A percentile compares a stretch with the other conserved stretches of the same genome.
These are phyloP conservation scores for Przewalskia tangutica DNA, from an alignment of 257 asterid species.

Conservation along the genomic window DNA sequence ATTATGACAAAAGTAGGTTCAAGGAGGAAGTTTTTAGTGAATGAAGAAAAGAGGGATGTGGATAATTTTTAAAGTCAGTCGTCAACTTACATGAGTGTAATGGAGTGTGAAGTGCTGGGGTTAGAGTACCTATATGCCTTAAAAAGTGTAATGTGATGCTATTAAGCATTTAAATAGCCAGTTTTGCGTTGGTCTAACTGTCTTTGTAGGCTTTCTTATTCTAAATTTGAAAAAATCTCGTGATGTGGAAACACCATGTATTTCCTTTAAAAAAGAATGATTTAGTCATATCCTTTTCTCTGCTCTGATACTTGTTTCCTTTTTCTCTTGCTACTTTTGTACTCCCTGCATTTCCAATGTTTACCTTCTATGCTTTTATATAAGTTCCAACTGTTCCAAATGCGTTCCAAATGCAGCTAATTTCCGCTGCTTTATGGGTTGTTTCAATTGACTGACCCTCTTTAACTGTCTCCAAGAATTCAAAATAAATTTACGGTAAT, in stretches of 20 bases:
- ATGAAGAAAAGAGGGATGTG: not conserved
- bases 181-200: not conserved
- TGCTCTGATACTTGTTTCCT: not conserved
- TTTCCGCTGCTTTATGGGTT: not conserved
- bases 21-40: not conserved
- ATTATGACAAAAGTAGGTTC: not conserved
- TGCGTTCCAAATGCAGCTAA: constrained; percentile 1
- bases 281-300: not conserved
- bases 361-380: not conserved
- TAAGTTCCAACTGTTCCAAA: not conserved
- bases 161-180: not conserved
- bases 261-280: not conserved
- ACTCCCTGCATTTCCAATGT: not conserved
- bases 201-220: not conserved
- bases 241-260: not conserved
- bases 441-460: not conserved
- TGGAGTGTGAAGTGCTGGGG: not conserved
- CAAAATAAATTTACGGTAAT: not conserved
- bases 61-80: not conserved
- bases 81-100: not conserved
- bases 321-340: not conserved
- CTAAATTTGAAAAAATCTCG: not conserved
- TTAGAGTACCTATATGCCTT: not conserved
- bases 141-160: not conserved
- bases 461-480: not conserved